Evolutionary conservation across 2,329 filamentous ascomycete genomes (phyloP).

Genomic region (Raffaelea ambrosiae): DNA sequence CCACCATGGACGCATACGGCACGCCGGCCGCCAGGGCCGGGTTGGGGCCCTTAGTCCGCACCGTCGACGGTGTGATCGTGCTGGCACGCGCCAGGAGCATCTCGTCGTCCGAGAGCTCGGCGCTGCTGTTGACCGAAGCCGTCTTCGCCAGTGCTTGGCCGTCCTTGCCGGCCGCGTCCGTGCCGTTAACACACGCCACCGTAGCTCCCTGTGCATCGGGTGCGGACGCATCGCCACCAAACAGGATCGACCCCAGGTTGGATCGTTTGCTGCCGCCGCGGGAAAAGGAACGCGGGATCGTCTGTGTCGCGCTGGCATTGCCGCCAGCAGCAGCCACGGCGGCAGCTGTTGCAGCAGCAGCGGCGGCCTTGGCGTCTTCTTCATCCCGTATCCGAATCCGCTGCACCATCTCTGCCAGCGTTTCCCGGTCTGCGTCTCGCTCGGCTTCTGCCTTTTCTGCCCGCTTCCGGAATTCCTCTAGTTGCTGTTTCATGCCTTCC

Average conservation of each 20-base stretch:
- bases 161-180: not conserved
- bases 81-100: conserved; percentile 38
- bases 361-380: conserved; percentile 37
- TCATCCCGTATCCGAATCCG: conserved; percentile 63
- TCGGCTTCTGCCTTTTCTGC: conserved; percentile 78
- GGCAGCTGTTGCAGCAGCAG: conserved; percentile 29
- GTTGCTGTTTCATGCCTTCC: conserved; percentile 68
- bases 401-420: conserved; percentile 79
- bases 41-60: conserved; percentile 31
- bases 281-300: not conserved
- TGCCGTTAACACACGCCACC: not conserved
- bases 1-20: conserved; percentile 74
- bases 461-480: conserved; percentile 67
- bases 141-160: conserved; percentile 1
- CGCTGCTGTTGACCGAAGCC: no score
- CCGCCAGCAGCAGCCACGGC: conserved; percentile 15
- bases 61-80: conserved; percentile 33
- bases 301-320: conserved; percentile 12
- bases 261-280: not conserved
- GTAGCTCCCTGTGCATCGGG: not conserved
- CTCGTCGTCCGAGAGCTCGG: conserved; percentile 23
- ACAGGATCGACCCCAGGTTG: no score
- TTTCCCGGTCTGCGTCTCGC: conserved; percentile 60
- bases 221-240: no score
- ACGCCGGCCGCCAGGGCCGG: conserved; percentile 46